Conservation (phyloP, 2,329 filamentous ascomycete species). For the Teratosphaeria viscida region DNA sequence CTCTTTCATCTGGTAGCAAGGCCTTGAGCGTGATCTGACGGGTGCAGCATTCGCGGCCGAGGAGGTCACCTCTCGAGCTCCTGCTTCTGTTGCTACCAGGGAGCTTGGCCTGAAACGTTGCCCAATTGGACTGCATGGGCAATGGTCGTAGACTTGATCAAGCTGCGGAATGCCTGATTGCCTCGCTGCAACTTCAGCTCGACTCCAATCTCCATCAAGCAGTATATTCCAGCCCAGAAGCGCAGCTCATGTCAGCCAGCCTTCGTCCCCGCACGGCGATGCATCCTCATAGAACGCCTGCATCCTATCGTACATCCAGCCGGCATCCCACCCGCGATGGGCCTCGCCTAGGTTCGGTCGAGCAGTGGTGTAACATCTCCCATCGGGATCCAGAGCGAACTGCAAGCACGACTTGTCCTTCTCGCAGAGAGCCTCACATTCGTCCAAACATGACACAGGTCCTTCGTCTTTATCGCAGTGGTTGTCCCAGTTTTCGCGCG, state of each 20-base stretch:
- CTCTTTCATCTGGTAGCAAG: no score
- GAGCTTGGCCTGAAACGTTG: no score
- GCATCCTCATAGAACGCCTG: background rate
- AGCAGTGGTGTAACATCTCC: background rate
- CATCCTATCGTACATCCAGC: background rate
- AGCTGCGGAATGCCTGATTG: no score
- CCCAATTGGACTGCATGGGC: no score
- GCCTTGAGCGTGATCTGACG: no score
- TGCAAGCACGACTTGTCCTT: constrained; percentile 7
- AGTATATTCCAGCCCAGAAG: no score
- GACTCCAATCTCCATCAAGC: no score
- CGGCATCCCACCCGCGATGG: background rate
- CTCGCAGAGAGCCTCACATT: constrained; percentile 6
- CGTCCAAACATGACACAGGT: background rate
- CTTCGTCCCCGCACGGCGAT: background rate
- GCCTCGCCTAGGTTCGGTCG: background rate
- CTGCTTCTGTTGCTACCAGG: no score
- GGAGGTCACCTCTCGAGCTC: no score
- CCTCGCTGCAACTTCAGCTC: no score
- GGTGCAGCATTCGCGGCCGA: no score
- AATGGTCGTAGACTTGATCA: no score
- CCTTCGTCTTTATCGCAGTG: constrained; percentile 8
- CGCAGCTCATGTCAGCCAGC: background rate
- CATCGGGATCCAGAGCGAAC: constrained; percentile 3
- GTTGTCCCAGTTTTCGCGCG: constrained; percentile 20